Evolutionary conservation across 352 stramenopile genomes (phyloP), one percentile per base, ranked within the genome.

Genomic region (Nothophytophthora sp.): DNA sequence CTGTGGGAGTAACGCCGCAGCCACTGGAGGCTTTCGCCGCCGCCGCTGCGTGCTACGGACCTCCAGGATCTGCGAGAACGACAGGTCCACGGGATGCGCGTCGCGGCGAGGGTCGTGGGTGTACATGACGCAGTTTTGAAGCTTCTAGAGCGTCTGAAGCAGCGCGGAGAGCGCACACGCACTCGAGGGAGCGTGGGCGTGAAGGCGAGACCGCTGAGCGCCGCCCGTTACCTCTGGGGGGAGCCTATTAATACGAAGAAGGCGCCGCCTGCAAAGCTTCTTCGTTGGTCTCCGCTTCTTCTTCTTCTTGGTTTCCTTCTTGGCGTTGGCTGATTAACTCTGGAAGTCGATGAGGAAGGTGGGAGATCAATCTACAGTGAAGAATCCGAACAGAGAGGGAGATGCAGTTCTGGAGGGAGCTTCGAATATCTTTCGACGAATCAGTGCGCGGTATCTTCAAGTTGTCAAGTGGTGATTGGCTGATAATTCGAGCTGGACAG

Each of bases 11-110:
- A 43, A 24, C 18, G 19, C 20, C 38, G 44, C 44, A 5, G 37
- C 22, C 47, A 35, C n/a, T 60, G 53, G n/a, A 51, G 48, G 19
- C 42, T 64, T 69, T 16, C 45, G 43, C 11, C 48, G 52, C 7
- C 64, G 55, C 11, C 55, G 57, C 22, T 68, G 72, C 20, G 67
- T 78, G 44, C 72, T 88, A 18, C 75, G 74, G 18, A 63, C 76
- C 57, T 92, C 81, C 13, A 92, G 63, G 53, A 92, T 82, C 62
- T 92, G 81, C 48, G 81, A 92, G 59, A 90, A 92, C 23, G 73
- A 88, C 52, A 92, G 57, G 64, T 92, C 81, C n/a, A 80, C 62
- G 40, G 50, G 63, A 47, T 46, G 62, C 29, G 55, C 70, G 28
- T 70, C 62, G 36, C 59, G 50, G 7, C 45, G 59, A 48, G 65